Base-by-base conservation (phyloP, 2,329 filamentous ascomycete species). In the Eurotiales sp. region DNA sequence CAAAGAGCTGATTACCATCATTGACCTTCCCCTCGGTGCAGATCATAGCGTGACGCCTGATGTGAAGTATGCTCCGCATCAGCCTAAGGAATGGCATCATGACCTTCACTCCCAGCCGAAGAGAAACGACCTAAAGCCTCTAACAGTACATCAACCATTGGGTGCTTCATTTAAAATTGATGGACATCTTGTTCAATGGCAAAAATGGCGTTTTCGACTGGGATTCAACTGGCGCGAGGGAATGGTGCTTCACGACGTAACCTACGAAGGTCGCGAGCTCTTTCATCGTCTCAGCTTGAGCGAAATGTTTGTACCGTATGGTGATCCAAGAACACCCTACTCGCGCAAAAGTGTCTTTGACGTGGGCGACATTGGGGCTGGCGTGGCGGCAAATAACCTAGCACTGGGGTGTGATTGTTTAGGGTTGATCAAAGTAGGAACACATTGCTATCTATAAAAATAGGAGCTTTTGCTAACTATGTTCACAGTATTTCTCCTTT, bases 141-240 rank as follows among this genome's bases (percentile, higher is more conserved):
- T 90, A 59, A 80, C 86, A 58, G 82, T 90, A 41, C 75, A 80
- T 1, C 87, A 90, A 55, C 81, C 81, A 1, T 79, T 86, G 37
- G 85, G 85, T 0, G 76, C 84, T 0, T 84, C 80, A 2, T 88
- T 88, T 66, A 72, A 68, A 0, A 74, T 87, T 8, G 74, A 70
- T 15, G 78, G 76, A 27, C 72, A 73, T 50, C 58, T 72, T n/a
- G 59, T 83, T 4, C 68, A 75, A 48, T 85, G 81, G 82, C 79
- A 84, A 62, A 82, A 85, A 57, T 87, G 84, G 84, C 72, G 76
- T 2, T 83, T 89, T 67, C 74, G 83, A 8, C 73, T 90, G 8
- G 79, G 80, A 30, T 88, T 86, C 71, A 88, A 85, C 57, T 77
- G 81, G 42, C 77, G 86, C 2, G 86, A 88, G 65, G 85, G 85